Evolutionary conservation across 495 filamentous ascomycete species (phyloP), one percentile per base, ranked within the genome.

Genomic region (Penicillium roqueforti): DNA sequence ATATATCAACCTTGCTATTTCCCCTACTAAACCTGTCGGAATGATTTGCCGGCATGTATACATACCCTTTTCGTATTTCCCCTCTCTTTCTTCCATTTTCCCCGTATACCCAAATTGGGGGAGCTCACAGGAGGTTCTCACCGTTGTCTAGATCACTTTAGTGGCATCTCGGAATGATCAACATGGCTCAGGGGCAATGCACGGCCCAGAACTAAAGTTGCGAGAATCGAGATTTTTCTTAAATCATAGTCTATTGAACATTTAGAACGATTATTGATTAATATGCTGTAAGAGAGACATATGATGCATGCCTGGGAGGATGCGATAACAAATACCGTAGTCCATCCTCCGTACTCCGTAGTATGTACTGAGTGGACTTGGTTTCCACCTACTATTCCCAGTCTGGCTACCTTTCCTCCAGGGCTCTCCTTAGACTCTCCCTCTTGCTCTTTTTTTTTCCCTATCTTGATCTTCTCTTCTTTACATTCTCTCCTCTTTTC

Each of bases 61-160:
- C 13, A 31, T 18, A 25, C 13, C 22, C 22, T 23, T 23, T 23
- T 23, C 22, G 2, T 13, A 42, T 46, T 25, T 19, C 25, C 53
- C 10, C 8, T 39, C 56, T 45, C 46, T 50, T 57, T 54, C 57
- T 34, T 55, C 51, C 52, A 52, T 51, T 50, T 62, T 58, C 20
- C 36, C 46, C 50, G 44, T 54, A 55, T 54, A 62, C 51, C 47
- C 51, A 39, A 22, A 22, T 32, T 13, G 38, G 16, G 14, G 49
- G 25, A 34, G 7, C 45, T 11, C 1, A 1, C 7, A 29, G n/a
- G 3, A 14, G 8, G 10, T 42, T n/a, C 11, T 43, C 25, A 20
- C 39, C 18, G 20, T 51, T 22, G 16, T 45, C 40, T 47, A 47
- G 51, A 48, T 48, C 31, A 20, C 32, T 42, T 36, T 54, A 34